Conservation (phyloP, 805 yeast genomes). For the Candida pini region DNA sequence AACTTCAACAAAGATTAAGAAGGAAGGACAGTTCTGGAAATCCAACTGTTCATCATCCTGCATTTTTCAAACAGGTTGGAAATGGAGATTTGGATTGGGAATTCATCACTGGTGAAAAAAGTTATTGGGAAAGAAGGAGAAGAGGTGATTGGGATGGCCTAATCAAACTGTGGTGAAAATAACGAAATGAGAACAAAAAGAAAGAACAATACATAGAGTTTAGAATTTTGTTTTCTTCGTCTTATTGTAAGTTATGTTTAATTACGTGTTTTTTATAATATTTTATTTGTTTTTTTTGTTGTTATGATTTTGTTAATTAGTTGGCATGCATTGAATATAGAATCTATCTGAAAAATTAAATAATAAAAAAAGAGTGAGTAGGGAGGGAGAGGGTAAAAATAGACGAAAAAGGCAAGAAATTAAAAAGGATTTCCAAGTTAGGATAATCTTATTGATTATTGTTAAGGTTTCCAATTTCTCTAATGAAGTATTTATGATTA, state of each 20-base stretch:
- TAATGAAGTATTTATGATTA: constrained; percentile 29
- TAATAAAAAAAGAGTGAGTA: too few species aligned
- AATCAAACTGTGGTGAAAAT: constrained; percentile 47
- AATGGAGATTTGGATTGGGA: constrained; percentile 42
- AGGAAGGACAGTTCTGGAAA: constrained; percentile 52
- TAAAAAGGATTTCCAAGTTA: background rate
- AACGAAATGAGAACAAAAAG: background rate
- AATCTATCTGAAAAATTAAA: background rate
- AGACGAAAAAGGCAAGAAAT: background rate
- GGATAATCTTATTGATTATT: background rate
- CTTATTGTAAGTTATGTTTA: too few species aligned
- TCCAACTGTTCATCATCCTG: constrained; percentile 45
- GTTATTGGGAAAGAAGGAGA: constrained; percentile 79
- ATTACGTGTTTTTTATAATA: background rate
- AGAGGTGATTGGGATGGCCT: constrained; percentile 55
- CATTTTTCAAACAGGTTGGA: constrained; percentile 51
- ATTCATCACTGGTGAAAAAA: constrained; percentile 47
- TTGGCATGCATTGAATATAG: background rate
- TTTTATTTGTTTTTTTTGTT: background rate
- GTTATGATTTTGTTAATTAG: too few species aligned
- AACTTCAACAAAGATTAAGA: constrained; percentile 74
- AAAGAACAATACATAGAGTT: background rate
- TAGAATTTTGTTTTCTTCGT: too few species aligned
- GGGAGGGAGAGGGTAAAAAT: background rate
- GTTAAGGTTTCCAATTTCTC: constrained; percentile 17